Evolutionary conservation across 73 alveolate genomes (phyloP), one percentile per base, ranked within the genome.

Genomic region (Paramecium sonneborni): DNA sequence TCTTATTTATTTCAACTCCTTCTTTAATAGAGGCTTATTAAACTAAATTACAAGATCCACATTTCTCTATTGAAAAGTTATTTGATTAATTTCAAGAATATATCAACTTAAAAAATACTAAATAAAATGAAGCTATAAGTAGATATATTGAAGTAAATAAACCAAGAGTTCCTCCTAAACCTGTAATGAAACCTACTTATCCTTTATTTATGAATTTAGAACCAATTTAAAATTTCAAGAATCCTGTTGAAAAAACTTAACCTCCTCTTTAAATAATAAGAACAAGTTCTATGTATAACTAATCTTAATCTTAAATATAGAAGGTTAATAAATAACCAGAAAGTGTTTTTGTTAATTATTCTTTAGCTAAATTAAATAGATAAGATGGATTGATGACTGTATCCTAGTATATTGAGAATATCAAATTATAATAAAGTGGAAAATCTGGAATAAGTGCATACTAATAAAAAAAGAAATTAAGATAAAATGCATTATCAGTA

Each of bases 191-290:
- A 24, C 48, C 90, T 10, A 79, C 69, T 43, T 57, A 79, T 79
- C 90, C 90, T 23, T 34, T 79, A 41, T 79, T 79, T 44, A 79
- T 79, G 90, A 46, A 79, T 79, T 34, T 79, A n/a, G 14, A 39
- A 7, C 90, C 90, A 0, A 57, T 79, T 35, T 18, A 32, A 28
- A 37, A 35, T 34, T 74, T 74, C 9, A 74, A 74, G 57, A 28
- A 74, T 18, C 58, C 87, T 8, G 84, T 9, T 62, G 39, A 74
- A 37, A 74, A 34, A 35, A 35, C 12, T 10, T 24, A 74, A 39
- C 67, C 34, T 3, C 24, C 55, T 28, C 9, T 34, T 21, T 34
- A 34, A 28, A 74, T 74, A 34, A 37, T 74, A 14, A 28, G 56
- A 32, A 74, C 56, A 30, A 74, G 58, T 74, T 74, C 87, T 1